Evolutionary conservation across 1,284 basidiomycete species (phyloP).

Genomic region (Ustilago hordei): DNA sequence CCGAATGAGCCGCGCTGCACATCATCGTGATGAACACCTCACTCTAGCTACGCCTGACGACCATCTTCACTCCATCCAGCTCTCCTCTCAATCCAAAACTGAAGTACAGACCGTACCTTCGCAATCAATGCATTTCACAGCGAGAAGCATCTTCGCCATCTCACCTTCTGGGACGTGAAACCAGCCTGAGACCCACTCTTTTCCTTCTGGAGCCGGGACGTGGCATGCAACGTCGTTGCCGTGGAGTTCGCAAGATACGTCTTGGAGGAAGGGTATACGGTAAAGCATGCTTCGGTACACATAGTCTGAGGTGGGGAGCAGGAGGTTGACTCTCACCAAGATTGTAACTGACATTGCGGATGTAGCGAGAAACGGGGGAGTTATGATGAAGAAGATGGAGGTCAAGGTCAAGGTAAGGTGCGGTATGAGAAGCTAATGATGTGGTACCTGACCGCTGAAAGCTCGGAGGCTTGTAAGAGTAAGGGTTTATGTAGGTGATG

Average conservation of each 20-base stretch:
- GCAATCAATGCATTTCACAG: not conserved
- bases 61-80: not conserved
- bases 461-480: too few relatives aligned
- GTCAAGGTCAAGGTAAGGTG: not conserved
- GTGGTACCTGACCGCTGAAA: too few relatives aligned
- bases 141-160: not conserved
- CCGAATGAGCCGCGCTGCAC: conserved; percentile 7
- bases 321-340: not conserved
- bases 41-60: not conserved
- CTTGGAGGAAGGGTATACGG: not conserved
- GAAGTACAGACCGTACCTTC: not conserved
- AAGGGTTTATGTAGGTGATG: not conserved
- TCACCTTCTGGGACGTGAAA: not conserved
- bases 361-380: too few relatives aligned
- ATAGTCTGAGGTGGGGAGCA: not conserved
- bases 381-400: not conserved
- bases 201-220: not conserved
- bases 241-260: not conserved
- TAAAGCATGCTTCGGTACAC: not conserved
- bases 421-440: not conserved
- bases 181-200: not conserved
- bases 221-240: not conserved
- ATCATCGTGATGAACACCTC: not conserved
- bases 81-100: not conserved
- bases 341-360: not conserved